Evolutionary conservation across 2,329 filamentous ascomycete species (phyloP).

Genomic region (Pyrenophora graminea): DNA sequence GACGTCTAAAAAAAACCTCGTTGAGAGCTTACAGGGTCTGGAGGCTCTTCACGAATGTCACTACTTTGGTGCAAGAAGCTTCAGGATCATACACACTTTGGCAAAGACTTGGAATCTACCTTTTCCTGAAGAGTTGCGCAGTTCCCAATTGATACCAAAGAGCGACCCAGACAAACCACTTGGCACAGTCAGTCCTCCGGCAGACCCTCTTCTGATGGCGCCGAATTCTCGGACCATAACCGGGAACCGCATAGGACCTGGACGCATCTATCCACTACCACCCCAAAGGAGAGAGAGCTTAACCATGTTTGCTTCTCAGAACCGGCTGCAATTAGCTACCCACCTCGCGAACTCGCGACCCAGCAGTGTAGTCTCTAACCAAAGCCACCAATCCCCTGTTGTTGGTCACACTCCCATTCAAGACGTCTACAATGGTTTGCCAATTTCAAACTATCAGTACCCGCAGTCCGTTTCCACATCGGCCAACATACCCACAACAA

Average conservation of each 20-base stretch:
- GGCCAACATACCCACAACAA: constrained; percentile 16
- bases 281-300: constrained; percentile 31
- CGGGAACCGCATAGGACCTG: constrained; percentile 14
- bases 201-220: constrained; percentile 24
- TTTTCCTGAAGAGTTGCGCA: constrained; percentile 46
- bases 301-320: constrained; percentile 35
- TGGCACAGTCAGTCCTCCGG: constrained; percentile 25
- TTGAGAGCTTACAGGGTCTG: constrained; percentile 49
- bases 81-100: constrained; percentile 50
- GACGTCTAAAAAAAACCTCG: constrained; percentile 45
- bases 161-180: constrained; percentile 11
- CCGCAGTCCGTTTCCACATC: constrained; percentile 22
- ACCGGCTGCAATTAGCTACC: constrained; percentile 22
- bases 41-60: constrained; percentile 51
- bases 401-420: constrained; percentile 18
- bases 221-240: constrained; percentile 18
- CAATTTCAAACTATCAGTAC: constrained; percentile 22
- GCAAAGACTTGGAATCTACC: constrained; percentile 51
- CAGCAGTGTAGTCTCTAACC: constrained; percentile 18
- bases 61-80: constrained; percentile 49
- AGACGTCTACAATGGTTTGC: constrained; percentile 13
- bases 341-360: constrained; percentile 20
- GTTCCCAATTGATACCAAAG: constrained; percentile 32
- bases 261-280: constrained; percentile 2
- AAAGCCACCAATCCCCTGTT: constrained; percentile 21